Evolutionary conservation across 345 rosid species (phyloP), one percentile per base, ranked within the genome.

Genomic region (rapeseed (Brassica napus)): DNA sequence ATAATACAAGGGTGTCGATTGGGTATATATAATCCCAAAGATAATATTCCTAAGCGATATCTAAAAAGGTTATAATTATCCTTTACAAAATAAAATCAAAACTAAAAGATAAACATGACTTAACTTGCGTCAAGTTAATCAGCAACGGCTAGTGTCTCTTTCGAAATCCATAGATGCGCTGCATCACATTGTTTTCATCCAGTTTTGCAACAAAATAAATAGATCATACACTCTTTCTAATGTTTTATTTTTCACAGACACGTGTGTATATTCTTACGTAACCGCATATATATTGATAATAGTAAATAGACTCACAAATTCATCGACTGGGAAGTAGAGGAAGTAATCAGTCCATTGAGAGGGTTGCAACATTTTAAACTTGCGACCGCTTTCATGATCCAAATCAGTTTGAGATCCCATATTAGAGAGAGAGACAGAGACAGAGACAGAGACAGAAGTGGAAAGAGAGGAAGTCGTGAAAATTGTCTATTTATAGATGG

Each of bases 361-460:
- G 8, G 65, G 15, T 8, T 10, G 15, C 34, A 60, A 60, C 34
- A 1, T 60, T 5, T 11, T 60, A 26, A 60, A 60, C 8, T 1
- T 60, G 65, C 65, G 65, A 61, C n/a, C 31, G 63, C 63, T 23
- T 59, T 59, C 63, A 59, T 59, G 63, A 9, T 59, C 63, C 14
- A 23, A 59, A 24, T 9, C 63, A 59, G 31, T 59, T 24, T 59
- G 63, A 23, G 11, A 59, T 59, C 63, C 63, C 63, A 59, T 59
- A 1, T 23, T 23, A 59, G 31, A 59, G 15, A 10, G 14, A 23
- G 1, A 47, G 59, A 54, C 0, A 52, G 58, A 52, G 58, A 54
- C 0, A 52, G 58, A 52, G 58, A 54, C 0, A 54, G 59, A 54
- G 26, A 55, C 0, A 55, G 10, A 16, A 54, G 24, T 16, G 60